These are phyloP conservation scores for Colletotrichum lupini DNA, from an alignment of 2,329 filamentous ascomycete genomes.

Conservation along the genomic window DNA sequence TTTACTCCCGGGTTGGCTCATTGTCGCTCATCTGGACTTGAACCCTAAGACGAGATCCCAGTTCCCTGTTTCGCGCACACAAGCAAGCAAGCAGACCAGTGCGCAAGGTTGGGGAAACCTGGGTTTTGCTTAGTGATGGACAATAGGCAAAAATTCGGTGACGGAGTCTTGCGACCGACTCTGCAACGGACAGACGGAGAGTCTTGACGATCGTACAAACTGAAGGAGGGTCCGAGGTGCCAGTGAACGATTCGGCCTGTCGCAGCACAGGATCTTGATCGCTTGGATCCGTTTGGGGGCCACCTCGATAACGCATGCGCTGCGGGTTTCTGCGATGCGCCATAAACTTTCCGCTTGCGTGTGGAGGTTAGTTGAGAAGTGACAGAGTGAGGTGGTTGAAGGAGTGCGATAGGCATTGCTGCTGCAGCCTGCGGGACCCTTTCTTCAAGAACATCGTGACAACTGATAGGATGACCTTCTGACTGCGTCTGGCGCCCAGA, in stretches of 20 bases:
- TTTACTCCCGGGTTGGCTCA: neutral
- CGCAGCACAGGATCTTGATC: slow-evolving; percentile 29
- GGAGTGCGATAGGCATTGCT: slow-evolving; percentile 3
- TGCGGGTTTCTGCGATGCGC: slow-evolving; percentile 30
- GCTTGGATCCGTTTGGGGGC: slow-evolving; percentile 14
- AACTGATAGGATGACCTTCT: slow-evolving; percentile 25
- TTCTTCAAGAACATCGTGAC: slow-evolving; percentile 7
- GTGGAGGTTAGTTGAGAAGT: slow-evolving; percentile 28
- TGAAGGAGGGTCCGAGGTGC: slow-evolving; percentile 11
- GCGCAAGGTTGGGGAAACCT: neutral
- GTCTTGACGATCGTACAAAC: neutral
- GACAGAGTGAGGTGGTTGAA: slow-evolving; percentile 17
- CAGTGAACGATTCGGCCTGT: slow-evolving; percentile 16
- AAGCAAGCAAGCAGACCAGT: neutral
- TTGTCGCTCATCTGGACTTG: neutral
- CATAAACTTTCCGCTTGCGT: slow-evolving; percentile 30
- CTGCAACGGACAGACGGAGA: slow-evolving; percentile 27
- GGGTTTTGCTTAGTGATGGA: neutral
- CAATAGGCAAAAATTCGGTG: neutral
- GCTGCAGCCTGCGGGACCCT: slow-evolving; percentile 5
- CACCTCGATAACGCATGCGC: slow-evolving; percentile 27
- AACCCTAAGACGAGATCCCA: slow-evolving; percentile 23
- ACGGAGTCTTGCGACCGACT: slow-evolving; percentile 9
- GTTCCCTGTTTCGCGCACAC: slow-evolving; percentile 22
- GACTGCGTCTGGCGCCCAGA: slow-evolving; percentile 18